Evolutionary conservation across 2,329 filamentous ascomycete species (phyloP), one percentile per base, ranked within the genome.

Genomic region (Penicillium sp.): DNA sequence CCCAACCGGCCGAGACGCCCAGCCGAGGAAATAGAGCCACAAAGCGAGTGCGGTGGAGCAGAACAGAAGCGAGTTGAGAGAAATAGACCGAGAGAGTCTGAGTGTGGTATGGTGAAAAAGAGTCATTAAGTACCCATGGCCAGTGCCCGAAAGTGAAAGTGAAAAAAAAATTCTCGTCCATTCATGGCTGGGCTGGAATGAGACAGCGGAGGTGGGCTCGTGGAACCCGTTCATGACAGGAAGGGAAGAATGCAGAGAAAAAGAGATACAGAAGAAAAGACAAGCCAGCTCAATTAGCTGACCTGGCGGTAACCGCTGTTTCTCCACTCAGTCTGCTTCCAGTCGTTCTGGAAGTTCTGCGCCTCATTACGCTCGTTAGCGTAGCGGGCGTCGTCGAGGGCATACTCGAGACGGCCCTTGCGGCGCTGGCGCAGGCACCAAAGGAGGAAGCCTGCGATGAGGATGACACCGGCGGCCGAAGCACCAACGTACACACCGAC

Each of bases 361-460:
- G 69, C 70, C 46, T 72, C 70, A n/a, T 58, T 69, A 36, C 70
- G 71, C 46, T 74, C 69, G n/a, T 56, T 56, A 55, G 60, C 56
- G 68, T 75, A 81, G 43, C 75, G 75, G 61, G 72, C 70, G 54
- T 81, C 78, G 33, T 77, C 77, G 18, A 75, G 48, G 17, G 72
- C 74, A 39, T 74, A 71, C 62, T 82, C 80, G 37, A 74, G 72
- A 51, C 76, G 75, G 27, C 80, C 80, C 54, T 72, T 70, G 51
- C 75, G 73, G 51, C 80, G 74, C 65, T 82, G 79, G 41, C 70
- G 72, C 55, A 81, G 59, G 63, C 77, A 82, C 68, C 74, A 81
- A 60, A 79, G 72, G 9, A 70, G 58, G 20, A 77, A 66, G 17
- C 71, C 60, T 7, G 64, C 66, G 20, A 78, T 59, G 24, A 60